Evolutionary conservation across 2,329 filamentous ascomycete species (phyloP).

Genomic region (Thermothelomyces thermophilus): DNA sequence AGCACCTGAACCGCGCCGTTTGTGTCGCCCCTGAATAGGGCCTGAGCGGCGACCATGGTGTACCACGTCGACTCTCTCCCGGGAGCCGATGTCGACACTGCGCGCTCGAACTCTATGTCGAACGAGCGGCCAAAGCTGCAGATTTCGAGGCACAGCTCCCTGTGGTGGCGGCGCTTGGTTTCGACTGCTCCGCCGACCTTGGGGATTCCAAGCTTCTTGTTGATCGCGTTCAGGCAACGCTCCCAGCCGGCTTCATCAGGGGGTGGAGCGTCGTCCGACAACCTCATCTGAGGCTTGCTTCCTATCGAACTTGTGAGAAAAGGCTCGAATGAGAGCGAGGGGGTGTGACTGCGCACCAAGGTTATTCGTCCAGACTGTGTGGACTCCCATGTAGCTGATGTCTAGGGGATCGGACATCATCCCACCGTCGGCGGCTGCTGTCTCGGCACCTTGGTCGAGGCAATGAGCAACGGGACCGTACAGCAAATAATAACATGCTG

Average conservation of each 20-base stretch:
- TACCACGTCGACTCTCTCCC: constrained; percentile 50
- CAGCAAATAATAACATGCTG: not conserved
- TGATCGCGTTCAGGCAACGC: constrained; percentile 56
- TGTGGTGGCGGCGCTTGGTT: constrained; percentile 61
- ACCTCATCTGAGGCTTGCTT: constrained; percentile 40
- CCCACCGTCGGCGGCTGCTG: constrained; percentile 57
- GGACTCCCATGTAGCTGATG: constrained; percentile 68
- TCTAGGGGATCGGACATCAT: constrained; percentile 65
- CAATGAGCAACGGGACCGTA: constrained; percentile 20
- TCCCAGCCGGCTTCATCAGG: constrained; percentile 53
- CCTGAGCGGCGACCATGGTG: constrained; percentile 70
- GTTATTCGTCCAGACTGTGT: constrained; percentile 64
- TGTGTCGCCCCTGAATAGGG: constrained; percentile 65
- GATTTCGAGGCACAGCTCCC: constrained; percentile 68
- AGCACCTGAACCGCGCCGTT: constrained; percentile 64
- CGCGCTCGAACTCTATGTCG: constrained; percentile 38
- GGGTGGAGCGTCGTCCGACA: constrained; percentile 38
- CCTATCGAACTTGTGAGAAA: constrained; percentile 33
- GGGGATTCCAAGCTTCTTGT: constrained; percentile 42
- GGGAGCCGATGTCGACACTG: constrained; percentile 37
- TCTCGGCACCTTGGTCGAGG: constrained; percentile 49
- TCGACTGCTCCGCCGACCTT: constrained; percentile 52
- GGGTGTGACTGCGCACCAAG: constrained; percentile 47
- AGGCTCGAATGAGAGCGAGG: not conserved
- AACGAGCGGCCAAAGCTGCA: constrained; percentile 63